phyloP scores from a whole-genome alignment of 805 yeast genomes.

The Pichia ethanolica region DNA sequence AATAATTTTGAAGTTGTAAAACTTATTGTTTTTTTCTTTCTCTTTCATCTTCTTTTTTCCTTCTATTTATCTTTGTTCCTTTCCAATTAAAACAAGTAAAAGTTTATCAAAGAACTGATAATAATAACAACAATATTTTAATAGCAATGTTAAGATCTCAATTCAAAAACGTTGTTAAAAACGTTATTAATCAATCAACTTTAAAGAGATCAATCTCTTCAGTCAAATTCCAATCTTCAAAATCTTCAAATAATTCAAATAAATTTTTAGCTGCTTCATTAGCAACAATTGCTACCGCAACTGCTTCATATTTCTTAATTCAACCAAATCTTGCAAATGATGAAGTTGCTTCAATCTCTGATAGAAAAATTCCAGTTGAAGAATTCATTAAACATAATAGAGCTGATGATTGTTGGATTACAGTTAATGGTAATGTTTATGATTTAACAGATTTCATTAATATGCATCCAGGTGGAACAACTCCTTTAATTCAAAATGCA shows the following conservation, averaged over 20 bases:
- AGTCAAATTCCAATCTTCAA: not conserved
- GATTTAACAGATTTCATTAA: conserved; percentile 54
- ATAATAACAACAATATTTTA: not conserved
- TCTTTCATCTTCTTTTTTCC: not conserved
- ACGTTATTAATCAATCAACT: not conserved
- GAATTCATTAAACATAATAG: conserved; percentile 46
- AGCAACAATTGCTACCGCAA: conserved; percentile 5
- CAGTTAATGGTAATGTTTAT: conserved; percentile 73
- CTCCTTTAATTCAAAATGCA: conserved; percentile 37
- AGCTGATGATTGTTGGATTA: conserved; percentile 74
- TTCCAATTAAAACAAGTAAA: not conserved
- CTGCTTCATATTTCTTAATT: conserved; percentile 1
- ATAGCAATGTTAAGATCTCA: conserved; percentile 8
- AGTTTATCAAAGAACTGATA: not conserved
- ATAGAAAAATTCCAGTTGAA: conserved; percentile 21
- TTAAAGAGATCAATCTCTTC: not conserved
- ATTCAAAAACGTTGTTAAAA: conserved; percentile 1
- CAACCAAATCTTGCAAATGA: conserved; percentile 5
- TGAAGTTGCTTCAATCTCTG: not conserved
- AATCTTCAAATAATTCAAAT: not conserved
- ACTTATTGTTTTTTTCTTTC: not conserved
- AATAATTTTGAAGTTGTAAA: too few species aligned
- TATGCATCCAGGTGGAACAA: conserved; percentile 45
- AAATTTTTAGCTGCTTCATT: not conserved
- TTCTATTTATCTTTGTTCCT: not conserved